Evolutionary conservation across 495 filamentous ascomycete species (phyloP), one percentile per base, ranked within the genome.

Genomic region (Aspergillus affinis): DNA sequence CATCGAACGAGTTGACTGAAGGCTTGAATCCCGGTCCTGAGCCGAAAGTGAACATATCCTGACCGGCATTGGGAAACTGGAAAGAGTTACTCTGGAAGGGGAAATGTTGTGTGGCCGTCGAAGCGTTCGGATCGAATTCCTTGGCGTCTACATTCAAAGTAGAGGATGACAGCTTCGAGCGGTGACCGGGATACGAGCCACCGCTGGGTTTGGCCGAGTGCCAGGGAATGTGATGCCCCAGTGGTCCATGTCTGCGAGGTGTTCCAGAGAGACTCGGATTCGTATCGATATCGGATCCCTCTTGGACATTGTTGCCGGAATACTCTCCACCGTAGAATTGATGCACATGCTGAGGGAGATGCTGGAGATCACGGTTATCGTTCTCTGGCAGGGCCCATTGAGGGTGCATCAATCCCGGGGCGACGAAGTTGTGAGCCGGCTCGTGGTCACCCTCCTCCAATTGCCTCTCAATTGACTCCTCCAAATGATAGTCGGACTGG

Each of bases 81-180:
- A 87, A 84, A 5, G 74, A 76, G 60, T 75, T 83, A 51, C 75
- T 75, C 44, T 78, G 76, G 58, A 88, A 89, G 9, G 79, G 66
- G 36, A 81, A 77, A 46, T 81, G 76, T n/a, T 79, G 77, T 2
- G 90, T 83, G 44, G 78, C 79, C 69, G 89, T 90, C 2, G 82
- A 71, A 55, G 73, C 85, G 18, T 74, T 76, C 5, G 90, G 90
- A 58, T 94, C 90, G 72, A 97, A 97, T 65, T 93, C 91, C 52
- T 89, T 88, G 0, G 94, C 93, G 56, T 85, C 86, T 45, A 92
- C 90, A 62, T 98, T 97, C 50, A 97, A 78, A 58, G 86, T 90
- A 0, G 91, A 92, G 19, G 84, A 76, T 3, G 89, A 92, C 27
- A 85, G 74, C 68, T 86, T 88, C 58, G 86, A 84, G 44, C 74